Evolutionary conservation across 2,329 filamentous ascomycete species (phyloP).

Genomic region (Orbilia quercus): DNA sequence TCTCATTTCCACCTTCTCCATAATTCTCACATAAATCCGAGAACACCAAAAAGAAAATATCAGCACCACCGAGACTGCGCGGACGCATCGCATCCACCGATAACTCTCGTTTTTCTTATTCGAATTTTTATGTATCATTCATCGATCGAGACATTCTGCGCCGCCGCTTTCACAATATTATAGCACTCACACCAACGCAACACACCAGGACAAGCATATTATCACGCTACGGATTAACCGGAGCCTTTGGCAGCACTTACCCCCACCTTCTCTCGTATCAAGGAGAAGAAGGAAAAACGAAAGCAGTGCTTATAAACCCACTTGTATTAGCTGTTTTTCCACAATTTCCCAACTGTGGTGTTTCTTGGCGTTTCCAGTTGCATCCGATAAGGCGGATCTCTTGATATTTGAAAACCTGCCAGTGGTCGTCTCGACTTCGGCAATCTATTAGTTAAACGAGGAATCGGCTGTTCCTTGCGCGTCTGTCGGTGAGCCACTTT

Average conservation of each 20-base stretch:
- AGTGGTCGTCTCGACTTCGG: constrained; percentile 16
- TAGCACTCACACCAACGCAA: constrained; percentile 45
- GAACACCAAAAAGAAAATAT: constrained; percentile 1
- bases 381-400: constrained; percentile 39
- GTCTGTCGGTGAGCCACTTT: constrained; percentile 43
- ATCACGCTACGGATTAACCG: constrained; percentile 28
- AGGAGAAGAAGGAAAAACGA: background rate
- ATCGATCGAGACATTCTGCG: constrained; percentile 48
- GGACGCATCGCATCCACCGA: background rate
- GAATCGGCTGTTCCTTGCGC: constrained; percentile 33
- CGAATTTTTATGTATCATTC: constrained; percentile 55
- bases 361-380: constrained; percentile 23
- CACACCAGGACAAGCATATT: constrained; percentile 40
- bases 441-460: constrained; percentile 11
- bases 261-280: too few relatives aligned
- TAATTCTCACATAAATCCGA: background rate
- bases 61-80: background rate
- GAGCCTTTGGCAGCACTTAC: constrained; percentile 26
- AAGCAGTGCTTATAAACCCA: constrained; percentile 10
- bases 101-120: constrained; percentile 24
- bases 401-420: constrained; percentile 14
- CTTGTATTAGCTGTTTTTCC: constrained; percentile 29
- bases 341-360: constrained; percentile 47
- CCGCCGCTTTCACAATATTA: constrained; percentile 54
- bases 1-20: background rate